These are phyloP conservation scores for Ligustrum vulgare DNA, from an alignment of 257 asterid species.

Conservation along the genomic window DNA sequence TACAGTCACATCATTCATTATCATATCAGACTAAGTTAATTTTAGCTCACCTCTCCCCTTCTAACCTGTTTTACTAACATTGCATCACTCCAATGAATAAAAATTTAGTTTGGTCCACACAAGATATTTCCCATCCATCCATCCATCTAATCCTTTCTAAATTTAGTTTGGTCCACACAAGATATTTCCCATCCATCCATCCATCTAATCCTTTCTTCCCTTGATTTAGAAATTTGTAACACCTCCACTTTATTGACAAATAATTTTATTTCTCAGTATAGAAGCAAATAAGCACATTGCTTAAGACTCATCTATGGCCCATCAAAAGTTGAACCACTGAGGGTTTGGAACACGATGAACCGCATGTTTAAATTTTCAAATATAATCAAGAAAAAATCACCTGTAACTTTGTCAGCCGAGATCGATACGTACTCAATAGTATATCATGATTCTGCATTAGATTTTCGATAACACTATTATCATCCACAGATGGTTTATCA, in stretches of 20 bases:
- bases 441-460: conserved; percentile 80
- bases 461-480: conserved; percentile 45
- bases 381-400: conserved; percentile 36
- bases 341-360: not conserved
- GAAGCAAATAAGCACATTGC: not conserved
- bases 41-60: not conserved
- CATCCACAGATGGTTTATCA: conserved; percentile 36
- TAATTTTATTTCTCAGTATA: not conserved
- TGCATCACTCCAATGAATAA: not conserved
- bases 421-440: conserved; percentile 68
- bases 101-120: not conserved
- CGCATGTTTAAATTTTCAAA: conserved; percentile 8
- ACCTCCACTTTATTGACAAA: not conserved
- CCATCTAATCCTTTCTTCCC: not conserved
- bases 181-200: not conserved
- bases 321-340: not conserved
- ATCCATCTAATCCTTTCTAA: too few species aligned
- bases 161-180: too few species aligned
- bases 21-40: not conserved
- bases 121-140: not conserved
- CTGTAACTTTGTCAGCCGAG: conserved; percentile 93
- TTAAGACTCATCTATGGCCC: conserved; percentile 5
- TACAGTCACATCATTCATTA: not conserved
- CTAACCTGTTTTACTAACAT: not conserved
- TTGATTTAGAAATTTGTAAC: not conserved